These are phyloP conservation scores for Zygosaccharomyces gambellarensis DNA, from an alignment of 805 yeast genomes.

Conservation along the genomic window DNA sequence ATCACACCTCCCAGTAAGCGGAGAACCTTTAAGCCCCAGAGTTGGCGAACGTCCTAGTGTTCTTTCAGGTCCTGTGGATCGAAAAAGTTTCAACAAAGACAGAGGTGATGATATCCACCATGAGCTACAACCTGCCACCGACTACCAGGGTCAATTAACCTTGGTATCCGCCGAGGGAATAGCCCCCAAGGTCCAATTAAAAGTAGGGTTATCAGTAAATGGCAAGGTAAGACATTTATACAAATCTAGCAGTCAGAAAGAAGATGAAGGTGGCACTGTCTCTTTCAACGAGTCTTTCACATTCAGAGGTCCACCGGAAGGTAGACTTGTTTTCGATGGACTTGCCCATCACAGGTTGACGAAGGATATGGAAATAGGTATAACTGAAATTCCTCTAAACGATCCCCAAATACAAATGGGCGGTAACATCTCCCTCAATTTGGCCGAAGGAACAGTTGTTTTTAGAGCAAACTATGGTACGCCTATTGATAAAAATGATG, in stretches of 20 bases:
- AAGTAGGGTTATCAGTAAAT: constrained; percentile 45
- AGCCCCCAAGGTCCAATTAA: constrained; percentile 45
- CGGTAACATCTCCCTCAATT: constrained; percentile 29
- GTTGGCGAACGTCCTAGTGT: constrained; percentile 15
- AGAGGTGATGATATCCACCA: constrained; percentile 25
- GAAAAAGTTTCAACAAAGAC: constrained; percentile 3
- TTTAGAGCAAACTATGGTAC: constrained; percentile 27
- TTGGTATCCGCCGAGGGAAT: constrained; percentile 46
- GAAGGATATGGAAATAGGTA: constrained; percentile 59
- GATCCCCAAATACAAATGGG: constrained; percentile 37
- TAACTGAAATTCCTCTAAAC: constrained; percentile 47
- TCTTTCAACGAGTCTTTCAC: constrained; percentile 61
- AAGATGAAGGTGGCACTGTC: constrained; percentile 41
- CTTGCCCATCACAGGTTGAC: constrained; percentile 70
- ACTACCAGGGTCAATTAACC: constrained; percentile 49
- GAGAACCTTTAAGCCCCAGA: constrained; percentile 15
- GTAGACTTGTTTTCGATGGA: constrained; percentile 55
- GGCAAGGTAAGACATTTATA: constrained; percentile 50
- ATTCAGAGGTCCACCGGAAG: constrained; percentile 62
- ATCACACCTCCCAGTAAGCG: constrained; percentile 13
- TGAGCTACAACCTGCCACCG: constrained; percentile 31
- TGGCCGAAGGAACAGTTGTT: constrained; percentile 31
- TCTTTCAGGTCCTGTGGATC: constrained; percentile 7
- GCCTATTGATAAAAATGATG: constrained; percentile 6
- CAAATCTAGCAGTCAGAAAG: constrained; percentile 58